Conservation (phyloP, 768 basidiomycete genomes). For the Lentinula detonsa region DNA sequence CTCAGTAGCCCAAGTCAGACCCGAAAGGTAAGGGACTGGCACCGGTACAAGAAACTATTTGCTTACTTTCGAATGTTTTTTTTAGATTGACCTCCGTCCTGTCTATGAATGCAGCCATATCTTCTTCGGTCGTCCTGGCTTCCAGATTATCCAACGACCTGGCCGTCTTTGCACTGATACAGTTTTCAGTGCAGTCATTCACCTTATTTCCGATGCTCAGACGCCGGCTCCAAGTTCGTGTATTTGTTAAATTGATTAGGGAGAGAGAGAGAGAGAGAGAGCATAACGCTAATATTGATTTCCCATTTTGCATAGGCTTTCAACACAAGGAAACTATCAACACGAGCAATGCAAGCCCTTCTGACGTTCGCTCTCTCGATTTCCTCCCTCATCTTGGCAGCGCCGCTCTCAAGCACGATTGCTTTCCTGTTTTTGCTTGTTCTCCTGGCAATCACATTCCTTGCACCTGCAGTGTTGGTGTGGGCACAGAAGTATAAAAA, state of each 20-base stretch:
- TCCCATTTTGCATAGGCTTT: constrained; percentile 3
- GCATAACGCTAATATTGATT: constrained; percentile 8
- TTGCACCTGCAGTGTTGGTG: constrained; percentile 68
- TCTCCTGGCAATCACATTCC: constrained; percentile 56
- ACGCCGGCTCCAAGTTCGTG: constrained; percentile 60
- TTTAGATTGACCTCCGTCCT: constrained; percentile 73
- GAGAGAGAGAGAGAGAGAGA: constrained; percentile 7
- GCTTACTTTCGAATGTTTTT: constrained; percentile 10
- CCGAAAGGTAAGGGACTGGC: constrained; percentile 47
- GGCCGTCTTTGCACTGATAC: constrained; percentile 83
- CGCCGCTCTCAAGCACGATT: constrained; percentile 48
- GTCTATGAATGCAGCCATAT: constrained; percentile 89
- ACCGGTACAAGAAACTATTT: background rate
- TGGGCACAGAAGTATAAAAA: constrained; percentile 91
- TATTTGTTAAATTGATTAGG: background rate
- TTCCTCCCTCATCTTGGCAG: constrained; percentile 46
- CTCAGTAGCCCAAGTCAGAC: constrained; percentile 31
- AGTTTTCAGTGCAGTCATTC: constrained; percentile 79
- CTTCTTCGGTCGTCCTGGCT: constrained; percentile 88
- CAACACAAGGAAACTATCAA: constrained; percentile 34
- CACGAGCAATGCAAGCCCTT: constrained; percentile 36
- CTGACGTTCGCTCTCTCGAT: constrained; percentile 49
- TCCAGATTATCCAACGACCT: constrained; percentile 81
- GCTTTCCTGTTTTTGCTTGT: constrained; percentile 45
- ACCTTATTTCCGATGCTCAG: constrained; percentile 80